phyloP scores from a whole-genome alignment of 306 rosid species.

The Myrica gale region DNA sequence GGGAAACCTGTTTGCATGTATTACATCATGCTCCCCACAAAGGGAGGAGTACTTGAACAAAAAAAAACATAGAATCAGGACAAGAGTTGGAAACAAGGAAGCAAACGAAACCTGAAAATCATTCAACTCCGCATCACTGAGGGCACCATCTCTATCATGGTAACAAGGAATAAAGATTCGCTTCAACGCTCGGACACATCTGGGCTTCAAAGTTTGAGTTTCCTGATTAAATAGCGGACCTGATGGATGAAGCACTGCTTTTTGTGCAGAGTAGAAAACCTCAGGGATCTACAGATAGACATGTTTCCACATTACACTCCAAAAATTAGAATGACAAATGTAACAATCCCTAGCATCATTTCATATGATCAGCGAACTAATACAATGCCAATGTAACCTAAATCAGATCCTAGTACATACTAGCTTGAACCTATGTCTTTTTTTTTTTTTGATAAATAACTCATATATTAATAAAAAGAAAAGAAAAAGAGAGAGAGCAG shows the following conservation, averaged over 20 bases:
- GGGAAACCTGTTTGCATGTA: background rate
- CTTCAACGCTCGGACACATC: conserved; percentile 92
- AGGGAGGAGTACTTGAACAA: background rate
- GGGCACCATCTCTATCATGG: conserved; percentile 92
- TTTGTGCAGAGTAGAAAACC: conserved; percentile 98
- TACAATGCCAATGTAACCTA: background rate
- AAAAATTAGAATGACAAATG: background rate
- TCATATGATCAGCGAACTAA: background rate
- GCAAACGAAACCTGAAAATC: conserved; percentile 50
- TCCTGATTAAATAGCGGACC: conserved; percentile 97
- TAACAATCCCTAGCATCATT: background rate
- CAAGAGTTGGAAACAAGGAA: background rate
- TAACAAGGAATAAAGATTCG: conserved; percentile 92
- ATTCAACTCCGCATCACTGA: conserved; percentile 54
- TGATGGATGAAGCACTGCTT: conserved; percentile 97
- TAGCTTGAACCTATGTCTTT: conserved; percentile 1
- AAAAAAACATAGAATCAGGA: background rate
- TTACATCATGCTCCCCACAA: background rate
- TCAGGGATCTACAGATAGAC: conserved; percentile 73
- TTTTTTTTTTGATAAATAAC: no score
- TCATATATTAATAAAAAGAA: no score
- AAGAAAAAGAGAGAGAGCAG: no score
- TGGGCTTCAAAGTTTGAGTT: conserved; percentile 87
- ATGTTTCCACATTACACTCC: background rate
- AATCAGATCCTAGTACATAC: conserved; percentile 14